Evolutionary conservation across 179 eudicot species (phyloP).

Genomic region (Vitellaria paradoxa): DNA sequence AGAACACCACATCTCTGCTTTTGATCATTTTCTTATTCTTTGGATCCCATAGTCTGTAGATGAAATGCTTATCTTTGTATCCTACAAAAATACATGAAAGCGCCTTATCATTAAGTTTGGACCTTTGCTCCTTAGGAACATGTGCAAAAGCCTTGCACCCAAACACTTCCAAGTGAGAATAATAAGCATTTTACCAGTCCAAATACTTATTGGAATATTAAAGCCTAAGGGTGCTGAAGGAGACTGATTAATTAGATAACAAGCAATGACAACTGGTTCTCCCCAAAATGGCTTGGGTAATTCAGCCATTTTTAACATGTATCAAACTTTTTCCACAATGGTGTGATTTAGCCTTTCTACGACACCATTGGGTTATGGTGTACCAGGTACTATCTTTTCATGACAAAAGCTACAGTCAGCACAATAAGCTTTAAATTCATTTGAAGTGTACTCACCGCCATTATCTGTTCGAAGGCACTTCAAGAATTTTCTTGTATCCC

Average conservation of each 20-base stretch:
- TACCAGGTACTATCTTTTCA: background rate
- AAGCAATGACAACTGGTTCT: background rate
- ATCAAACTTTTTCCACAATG: background rate
- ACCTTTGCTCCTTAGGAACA: conserved; percentile 7
- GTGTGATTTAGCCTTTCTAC: background rate
- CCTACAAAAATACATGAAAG: conserved; percentile 11
- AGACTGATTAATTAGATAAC: background rate
- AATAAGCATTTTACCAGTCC: background rate
- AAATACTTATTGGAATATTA: background rate
- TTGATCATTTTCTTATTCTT: background rate
- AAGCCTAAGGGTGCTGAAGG: background rate
- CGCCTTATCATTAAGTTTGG: conserved; percentile 10
- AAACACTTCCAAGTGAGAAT: conserved; percentile 14
- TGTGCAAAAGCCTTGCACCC: conserved; percentile 15
- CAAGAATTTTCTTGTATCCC: background rate
- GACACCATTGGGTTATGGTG: no score
- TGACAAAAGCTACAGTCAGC: no score
- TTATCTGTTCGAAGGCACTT: no score
- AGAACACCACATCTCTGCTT: background rate
- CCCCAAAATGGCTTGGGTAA: background rate
- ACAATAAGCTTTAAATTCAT: no score
- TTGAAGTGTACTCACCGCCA: no score
- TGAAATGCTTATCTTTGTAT: background rate
- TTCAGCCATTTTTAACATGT: background rate
- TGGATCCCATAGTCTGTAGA: background rate